Evolutionary conservation across 2,329 filamentous ascomycete genomes (phyloP).

Genomic region (Claviceps sp.): DNA sequence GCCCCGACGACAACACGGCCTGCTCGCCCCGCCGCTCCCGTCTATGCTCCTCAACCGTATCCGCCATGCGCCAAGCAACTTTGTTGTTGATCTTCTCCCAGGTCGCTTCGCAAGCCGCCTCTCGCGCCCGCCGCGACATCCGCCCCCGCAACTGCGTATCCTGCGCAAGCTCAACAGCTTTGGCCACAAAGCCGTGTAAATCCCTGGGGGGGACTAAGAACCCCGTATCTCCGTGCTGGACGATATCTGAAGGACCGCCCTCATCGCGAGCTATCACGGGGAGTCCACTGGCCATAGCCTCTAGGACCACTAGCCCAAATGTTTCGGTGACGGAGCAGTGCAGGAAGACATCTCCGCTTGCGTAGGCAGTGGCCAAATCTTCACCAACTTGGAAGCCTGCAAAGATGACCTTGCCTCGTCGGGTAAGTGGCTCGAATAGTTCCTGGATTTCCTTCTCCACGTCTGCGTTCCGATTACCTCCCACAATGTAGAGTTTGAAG

Average conservation of each 20-base stretch:
- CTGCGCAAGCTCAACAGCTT: conserved; percentile 34
- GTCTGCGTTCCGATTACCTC: conserved; percentile 50
- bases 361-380: conserved; percentile 51
- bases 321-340: conserved; percentile 62
- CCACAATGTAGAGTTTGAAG: conserved; percentile 55
- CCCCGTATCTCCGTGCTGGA: conserved; percentile 45
- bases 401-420: conserved; percentile 45
- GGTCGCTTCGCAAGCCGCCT: conserved; percentile 47
- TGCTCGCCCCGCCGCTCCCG: conserved; percentile 13
- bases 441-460: conserved; percentile 48
- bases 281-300: conserved; percentile 58
- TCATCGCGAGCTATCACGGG: conserved; percentile 57
- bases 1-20: too few species aligned
- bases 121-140: conserved; percentile 36
- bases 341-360: conserved; percentile 55
- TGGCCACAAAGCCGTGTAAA: conserved; percentile 41
- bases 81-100: conserved; percentile 59
- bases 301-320: conserved; percentile 56
- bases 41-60: conserved; percentile 34
- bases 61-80: conserved; percentile 50
- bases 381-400: conserved; percentile 50
- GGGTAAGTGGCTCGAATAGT: conserved; percentile 39
- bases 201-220: conserved; percentile 48
- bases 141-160: conserved; percentile 28
- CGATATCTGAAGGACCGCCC: conserved; percentile 55